Evolutionary conservation across 1,284 basidiomycete species (phyloP).

Genomic region (Trametes pubescens): DNA sequence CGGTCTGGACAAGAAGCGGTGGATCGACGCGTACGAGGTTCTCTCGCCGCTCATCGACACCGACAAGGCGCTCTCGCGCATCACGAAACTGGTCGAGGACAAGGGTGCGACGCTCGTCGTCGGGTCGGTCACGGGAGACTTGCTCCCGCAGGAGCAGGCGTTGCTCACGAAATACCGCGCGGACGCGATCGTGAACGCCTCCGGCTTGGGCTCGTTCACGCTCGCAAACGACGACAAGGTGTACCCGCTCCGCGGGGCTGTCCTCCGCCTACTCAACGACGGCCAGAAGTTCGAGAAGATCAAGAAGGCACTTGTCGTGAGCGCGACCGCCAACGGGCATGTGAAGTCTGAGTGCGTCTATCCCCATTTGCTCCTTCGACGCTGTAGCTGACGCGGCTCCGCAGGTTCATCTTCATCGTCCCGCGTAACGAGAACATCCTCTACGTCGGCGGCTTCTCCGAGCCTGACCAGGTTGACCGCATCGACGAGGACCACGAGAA

Average conservation of each 20-base stretch:
- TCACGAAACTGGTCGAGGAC: not conserved
- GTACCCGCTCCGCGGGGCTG: not conserved
- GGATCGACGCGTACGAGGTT: not conserved
- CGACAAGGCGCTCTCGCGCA: not conserved
- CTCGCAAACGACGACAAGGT: not conserved
- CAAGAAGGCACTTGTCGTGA: not conserved
- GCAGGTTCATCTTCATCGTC: not conserved
- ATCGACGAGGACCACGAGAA: not conserved
- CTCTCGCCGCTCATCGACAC: not conserved
- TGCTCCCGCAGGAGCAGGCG: not conserved
- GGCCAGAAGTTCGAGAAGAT: not conserved
- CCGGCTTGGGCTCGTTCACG: not conserved
- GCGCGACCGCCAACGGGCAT: not conserved
- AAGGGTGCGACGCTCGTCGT: not conserved
- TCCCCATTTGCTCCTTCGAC: not conserved
- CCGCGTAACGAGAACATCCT: not conserved
- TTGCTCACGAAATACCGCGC: not conserved
- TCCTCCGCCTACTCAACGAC: not conserved
- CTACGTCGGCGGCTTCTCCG: not conserved
- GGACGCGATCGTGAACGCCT: not conserved
- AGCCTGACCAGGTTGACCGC: not conserved
- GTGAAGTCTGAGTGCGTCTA: not conserved
- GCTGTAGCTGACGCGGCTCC: not conserved
- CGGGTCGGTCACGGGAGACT: not conserved
- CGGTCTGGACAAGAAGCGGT: not conserved